Base-by-base conservation (phyloP, 116 monocot species). In the Phalaenopsis hybrid region DNA sequence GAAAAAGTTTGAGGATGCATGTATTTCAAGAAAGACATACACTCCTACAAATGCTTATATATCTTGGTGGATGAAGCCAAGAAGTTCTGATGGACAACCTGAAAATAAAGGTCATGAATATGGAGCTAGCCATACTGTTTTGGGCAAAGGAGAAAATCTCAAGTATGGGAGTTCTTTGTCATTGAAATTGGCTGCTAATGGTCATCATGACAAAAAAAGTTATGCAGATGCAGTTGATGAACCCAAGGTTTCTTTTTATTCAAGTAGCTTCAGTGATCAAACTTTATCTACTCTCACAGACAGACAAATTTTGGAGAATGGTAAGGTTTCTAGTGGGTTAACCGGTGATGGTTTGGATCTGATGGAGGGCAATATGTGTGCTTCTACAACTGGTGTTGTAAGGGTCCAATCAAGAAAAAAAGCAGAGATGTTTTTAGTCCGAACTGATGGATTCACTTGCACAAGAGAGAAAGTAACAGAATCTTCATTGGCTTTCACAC, bases 371-470 rank as follows among this genome's bases (percentile, higher is more conserved):
- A 87, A 92, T 83, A 95, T 99, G 99, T 95, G 95, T 79, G 90
- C 93, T 78, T 92, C 95, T 75, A 50, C 93, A 57, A 95, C 99
- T 74, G 99, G 99, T 86, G 93, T 99, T 58, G 99, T 99, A 33
- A 90, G 99, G 85, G 74, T 99, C 59, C 99, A 99, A 77, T 99
- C 99, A 18, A 93, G 99, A 82, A 95, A 84, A 80, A 95, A 95
- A 83, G 99, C 99, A 76, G 99, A 99, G 73, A 99, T 99, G 95
- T 99, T 89, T 83, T 82, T 99, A 74, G 99, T 95, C 13, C 91
- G 93, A 45, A 99, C 95, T 25, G 99, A 99, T 86, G 99, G 99
- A 17, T 90, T 95, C 87, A 87, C 99, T 79, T 99, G 99, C 81
- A 86, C 92, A 28, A 89, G 99, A 81, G 99, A 99, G 81, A 95